These are phyloP conservation scores for Lachnellula willkommii DNA, from an alignment of 2,329 filamentous ascomycete species.

Conservation along the genomic window DNA sequence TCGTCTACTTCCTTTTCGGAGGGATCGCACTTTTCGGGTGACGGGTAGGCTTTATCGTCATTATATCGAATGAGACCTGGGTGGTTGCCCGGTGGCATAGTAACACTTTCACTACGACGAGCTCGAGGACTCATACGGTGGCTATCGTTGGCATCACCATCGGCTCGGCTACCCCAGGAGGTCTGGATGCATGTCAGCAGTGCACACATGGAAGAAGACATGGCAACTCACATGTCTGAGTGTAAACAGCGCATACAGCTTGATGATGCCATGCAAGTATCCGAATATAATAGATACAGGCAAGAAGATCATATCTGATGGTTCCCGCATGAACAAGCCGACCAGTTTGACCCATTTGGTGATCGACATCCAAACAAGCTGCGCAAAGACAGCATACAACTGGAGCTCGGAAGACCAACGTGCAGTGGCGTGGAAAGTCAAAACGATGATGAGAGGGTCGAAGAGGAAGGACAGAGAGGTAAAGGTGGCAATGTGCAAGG, in stretches of 20 bases:
- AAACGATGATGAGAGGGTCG: constrained; percentile 66
- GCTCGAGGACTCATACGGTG: constrained; percentile 44
- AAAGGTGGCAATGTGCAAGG: constrained; percentile 86
- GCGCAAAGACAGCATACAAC: constrained; percentile 51
- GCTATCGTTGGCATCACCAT: constrained; percentile 78
- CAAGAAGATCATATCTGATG: constrained; percentile 71
- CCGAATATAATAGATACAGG: constrained; percentile 87
- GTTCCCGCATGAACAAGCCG: constrained; percentile 79
- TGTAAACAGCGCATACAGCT: constrained; percentile 80
- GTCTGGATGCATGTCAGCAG: constrained; percentile 53
- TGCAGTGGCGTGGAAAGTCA: constrained; percentile 64
- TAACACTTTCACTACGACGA: constrained; percentile 34
- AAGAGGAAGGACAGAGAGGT: constrained; percentile 79
- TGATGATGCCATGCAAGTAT: constrained; percentile 88
- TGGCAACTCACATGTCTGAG: constrained; percentile 66
- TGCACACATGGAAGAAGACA: background rate
- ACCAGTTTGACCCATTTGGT: constrained; percentile 89
- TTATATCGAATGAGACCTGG: constrained; percentile 41
- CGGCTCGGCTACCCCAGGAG: constrained; percentile 90
- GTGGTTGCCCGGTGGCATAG: constrained; percentile 39
- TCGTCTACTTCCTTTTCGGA: constrained; percentile 2
- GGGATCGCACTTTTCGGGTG: constrained; percentile 6
- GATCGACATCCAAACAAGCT: constrained; percentile 73
- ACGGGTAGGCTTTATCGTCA: constrained; percentile 32
- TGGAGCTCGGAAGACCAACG: constrained; percentile 52